phyloP scores from a whole-genome alignment of 257 asterid genomes.

The Marsdenia floribunda region DNA sequence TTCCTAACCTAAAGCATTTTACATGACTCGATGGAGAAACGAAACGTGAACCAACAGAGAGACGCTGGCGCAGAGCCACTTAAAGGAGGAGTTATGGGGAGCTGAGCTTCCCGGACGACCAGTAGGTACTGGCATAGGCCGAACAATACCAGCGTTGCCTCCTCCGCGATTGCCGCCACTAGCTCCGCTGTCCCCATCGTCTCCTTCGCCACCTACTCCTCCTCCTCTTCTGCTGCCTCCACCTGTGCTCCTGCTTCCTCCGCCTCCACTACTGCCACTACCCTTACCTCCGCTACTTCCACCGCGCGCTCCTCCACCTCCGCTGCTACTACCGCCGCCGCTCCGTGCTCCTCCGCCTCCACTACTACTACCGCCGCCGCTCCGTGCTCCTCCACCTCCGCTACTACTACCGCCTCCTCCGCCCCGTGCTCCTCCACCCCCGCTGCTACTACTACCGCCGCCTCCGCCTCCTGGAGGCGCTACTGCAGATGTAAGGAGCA shows the following conservation, averaged over 20 bases:
- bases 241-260: not conserved
- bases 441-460: slow-evolving; percentile 1
- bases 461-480: not conserved
- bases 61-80: not conserved
- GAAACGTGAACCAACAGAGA: not conserved
- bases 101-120: not conserved
- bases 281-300: not conserved
- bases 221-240: too few species aligned
- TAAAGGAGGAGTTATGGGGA: too few species aligned
- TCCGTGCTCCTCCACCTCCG: not conserved
- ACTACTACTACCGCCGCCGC: not conserved
- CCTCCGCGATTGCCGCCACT: not conserved
- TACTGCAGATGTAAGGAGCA: slow-evolving; percentile 31
- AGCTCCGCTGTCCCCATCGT: too few species aligned
- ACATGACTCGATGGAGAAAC: not conserved
- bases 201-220: too few species aligned
- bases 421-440: not conserved
- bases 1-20: not conserved
- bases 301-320: not conserved
- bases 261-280: slow-evolving; percentile 3
- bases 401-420: slow-evolving; percentile 7
- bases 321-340: not conserved
- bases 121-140: not conserved
- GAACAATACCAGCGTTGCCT: not conserved
- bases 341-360: not conserved